Base-by-base conservation (phyloP, 148 eudicot genomes). In the Silene uniflora region DNA sequence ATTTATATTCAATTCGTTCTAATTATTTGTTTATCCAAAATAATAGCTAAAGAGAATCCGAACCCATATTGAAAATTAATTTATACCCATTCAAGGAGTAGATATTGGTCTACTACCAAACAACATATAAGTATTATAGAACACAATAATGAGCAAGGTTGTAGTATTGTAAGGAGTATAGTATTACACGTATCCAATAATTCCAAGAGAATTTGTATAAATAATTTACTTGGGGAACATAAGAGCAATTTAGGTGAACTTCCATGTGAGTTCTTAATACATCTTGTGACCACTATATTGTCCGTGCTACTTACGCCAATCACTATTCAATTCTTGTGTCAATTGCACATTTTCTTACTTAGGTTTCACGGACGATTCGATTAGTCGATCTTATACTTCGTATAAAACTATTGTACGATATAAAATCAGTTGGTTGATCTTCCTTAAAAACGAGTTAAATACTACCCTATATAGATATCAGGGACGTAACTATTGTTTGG, bases 241-340 rank as follows among this genome's bases (percentile, higher is more conserved):
- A 72, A 72, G 56, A 44, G 29, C 14, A 35, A 42, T 29, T 78
- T 78, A 73, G 81, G 76, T 78, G 73, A 67, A 7, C 22, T 73
- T 78, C 61, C 81, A 73, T 78, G 81, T 73, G 81, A 78, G 7
- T 32, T 47, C 72, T 17, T 68, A 68, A 19, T 69, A 46, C 69
- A 69, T 67, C 44, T 67, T 29, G 42, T 17, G 27, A 69, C 72
- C 55, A 47, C 56, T 0, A 29, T 66, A 32, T 62, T 62, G 25
- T 62, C 2, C 6, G 11, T 29, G 44, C 68, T 29, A 14, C 49
- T 3, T 66, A 66, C 17, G 22, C 10, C 44, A 32, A 29, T 17
- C 19, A 66, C 21, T 4, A 32, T 29, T 25, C 17, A 29, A 6
- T 66, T 44, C 0, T 66, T 9, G 44, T 18, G 47, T 35, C 46